Base-by-base conservation (phyloP, 306 rosid species). In the Myrica gale region DNA sequence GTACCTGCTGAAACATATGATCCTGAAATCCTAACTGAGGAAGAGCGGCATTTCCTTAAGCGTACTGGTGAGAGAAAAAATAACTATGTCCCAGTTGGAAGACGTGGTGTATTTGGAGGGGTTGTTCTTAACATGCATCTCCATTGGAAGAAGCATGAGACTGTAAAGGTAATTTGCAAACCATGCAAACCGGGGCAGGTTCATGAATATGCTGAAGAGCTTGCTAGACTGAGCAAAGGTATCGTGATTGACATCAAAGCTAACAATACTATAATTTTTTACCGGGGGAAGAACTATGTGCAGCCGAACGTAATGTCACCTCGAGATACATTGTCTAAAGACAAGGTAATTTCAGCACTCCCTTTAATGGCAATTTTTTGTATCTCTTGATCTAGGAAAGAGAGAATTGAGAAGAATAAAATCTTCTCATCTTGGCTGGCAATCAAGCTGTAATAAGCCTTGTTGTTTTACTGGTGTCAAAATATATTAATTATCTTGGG, bases 51-150 rank as follows among this genome's bases (percentile, higher is more conserved):
- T 87, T 93, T 83, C 85, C 84, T 93, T 53, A 93, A 90, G 90
- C 97, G 97, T 67, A 91, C 89, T 0, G 97, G 98, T 67, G 97
- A 93, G 88, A 93, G 88, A 82, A 93, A 88, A 92, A 93, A 90
- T 74, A 84, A 94, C 43, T 91, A 82, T 82, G 89, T 89, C 62
- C 96, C 87, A 20, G 83, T 94, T 47, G 96, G 98, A 56, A 90
- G 98, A 81, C 90, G 97, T 13, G 96, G 97, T 76, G 97, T 94
- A 15, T 94, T 91, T 79, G 97, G 98, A 39, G 96, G 97, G 66
- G 97, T 94, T 66, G 97, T 91, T 76, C 88, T 94, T 57, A 94
- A 94, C 81, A 91, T 94, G 98, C 98, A 94, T 85, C 85, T 94
- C 70, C 98, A 91, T 48, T 94, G 98, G 98, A 94, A 94, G 87